Conservation (phyloP, 495 filamentous ascomycete genomes). For the Thozetella sp. region DNA sequence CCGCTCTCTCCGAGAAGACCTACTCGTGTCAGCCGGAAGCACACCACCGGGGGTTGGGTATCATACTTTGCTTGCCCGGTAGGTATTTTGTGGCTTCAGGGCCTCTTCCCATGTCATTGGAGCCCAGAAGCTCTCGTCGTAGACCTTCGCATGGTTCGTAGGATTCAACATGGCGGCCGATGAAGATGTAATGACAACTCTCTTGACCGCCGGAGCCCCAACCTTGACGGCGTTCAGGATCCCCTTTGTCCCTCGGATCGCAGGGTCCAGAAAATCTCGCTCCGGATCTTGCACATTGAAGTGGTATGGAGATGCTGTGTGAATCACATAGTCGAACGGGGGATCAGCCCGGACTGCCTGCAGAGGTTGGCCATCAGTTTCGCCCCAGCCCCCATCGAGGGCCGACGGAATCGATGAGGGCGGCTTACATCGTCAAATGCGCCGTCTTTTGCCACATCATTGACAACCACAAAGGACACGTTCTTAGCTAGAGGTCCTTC, state of each 20-base stretch:
- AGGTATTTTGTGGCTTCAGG: constrained; percentile 26
- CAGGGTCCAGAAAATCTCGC: constrained; percentile 39
- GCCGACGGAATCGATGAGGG: no score
- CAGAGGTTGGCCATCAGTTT: neutral
- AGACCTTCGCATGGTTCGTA: constrained; percentile 32
- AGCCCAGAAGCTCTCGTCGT: constrained; percentile 39
- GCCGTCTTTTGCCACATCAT: constrained; percentile 28
- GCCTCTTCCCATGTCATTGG: constrained; percentile 36
- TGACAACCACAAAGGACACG: constrained; percentile 33
- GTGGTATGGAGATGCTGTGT: constrained; percentile 46
- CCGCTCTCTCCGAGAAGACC: constrained; percentile 43
- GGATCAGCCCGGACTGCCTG: constrained; percentile 24
- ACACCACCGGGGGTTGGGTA: neutral
- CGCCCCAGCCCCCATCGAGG: no score
- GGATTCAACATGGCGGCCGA: constrained; percentile 39
- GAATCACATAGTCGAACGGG: constrained; percentile 40
- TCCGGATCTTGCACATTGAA: constrained; percentile 32
- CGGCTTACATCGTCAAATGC: constrained; percentile 35
- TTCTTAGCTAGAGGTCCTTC: constrained; percentile 3
- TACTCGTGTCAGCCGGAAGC: constrained; percentile 1
- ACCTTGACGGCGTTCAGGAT: constrained; percentile 35
- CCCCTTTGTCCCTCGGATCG: constrained; percentile 42
- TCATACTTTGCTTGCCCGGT: constrained; percentile 39
- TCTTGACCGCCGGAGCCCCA: constrained; percentile 31
- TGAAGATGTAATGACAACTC: constrained; percentile 47